Conservation (phyloP, 805 yeast genomes). For the Saccharomyces kudriavzevii region DNA sequence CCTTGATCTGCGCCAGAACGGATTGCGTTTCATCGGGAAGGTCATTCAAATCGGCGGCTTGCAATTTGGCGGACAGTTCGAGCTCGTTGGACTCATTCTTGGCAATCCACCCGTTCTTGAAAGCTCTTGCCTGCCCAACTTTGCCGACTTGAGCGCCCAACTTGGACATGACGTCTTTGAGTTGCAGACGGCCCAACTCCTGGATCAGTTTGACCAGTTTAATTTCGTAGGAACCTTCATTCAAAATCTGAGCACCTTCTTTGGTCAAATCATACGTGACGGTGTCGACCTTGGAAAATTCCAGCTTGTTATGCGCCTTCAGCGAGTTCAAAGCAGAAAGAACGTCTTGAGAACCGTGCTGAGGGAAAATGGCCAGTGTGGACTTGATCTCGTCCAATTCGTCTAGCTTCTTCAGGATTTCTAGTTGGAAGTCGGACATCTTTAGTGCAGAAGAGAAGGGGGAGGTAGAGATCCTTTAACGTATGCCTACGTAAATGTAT, state of each 20-base stretch:
- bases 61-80: conserved; percentile 46
- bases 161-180: conserved; percentile 59
- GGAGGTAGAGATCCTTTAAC: neutral
- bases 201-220: conserved; percentile 70
- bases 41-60: conserved; percentile 30
- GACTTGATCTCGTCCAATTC: conserved; percentile 56
- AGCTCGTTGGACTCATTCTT: conserved; percentile 75
- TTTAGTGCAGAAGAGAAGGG: neutral
- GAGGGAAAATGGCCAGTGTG: conserved; percentile 61
- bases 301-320: conserved; percentile 74
- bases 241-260: conserved; percentile 75
- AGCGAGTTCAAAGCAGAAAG: conserved; percentile 84
- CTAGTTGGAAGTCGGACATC: conserved; percentile 65
- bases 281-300: conserved; percentile 61
- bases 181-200: conserved; percentile 70
- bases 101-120: conserved; percentile 92
- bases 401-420: conserved; percentile 57
- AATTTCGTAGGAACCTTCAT: conserved; percentile 83
- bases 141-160: conserved; percentile 76
- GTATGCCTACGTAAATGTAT: neutral
- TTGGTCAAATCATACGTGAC: conserved; percentile 67
- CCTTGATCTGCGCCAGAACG: conserved; percentile 47
- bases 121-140: conserved; percentile 94
- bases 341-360: conserved; percentile 51
- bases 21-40: conserved; percentile 55